Base-by-base conservation (phyloP, 306 rosid species). In the Rosa lucieae region DNA sequence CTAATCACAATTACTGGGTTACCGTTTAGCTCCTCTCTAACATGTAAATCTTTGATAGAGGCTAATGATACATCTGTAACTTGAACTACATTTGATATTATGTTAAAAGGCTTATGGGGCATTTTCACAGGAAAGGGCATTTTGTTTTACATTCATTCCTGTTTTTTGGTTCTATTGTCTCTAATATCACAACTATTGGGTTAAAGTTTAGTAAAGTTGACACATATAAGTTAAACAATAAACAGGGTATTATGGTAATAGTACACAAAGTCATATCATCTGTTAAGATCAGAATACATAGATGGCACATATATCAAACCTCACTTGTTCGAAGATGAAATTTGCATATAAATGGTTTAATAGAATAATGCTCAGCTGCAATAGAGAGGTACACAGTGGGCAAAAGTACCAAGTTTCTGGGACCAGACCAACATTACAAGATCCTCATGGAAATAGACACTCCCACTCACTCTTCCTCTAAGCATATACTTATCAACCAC, bases 11-110 rank as follows among this genome's bases (percentile, higher is more conserved):
- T 58, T 52, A 68, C 17, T 59, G 65, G 5, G 29, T 42, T 70
- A 76, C 43, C 75, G 73, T 73, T n/a, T 52, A 61, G 78, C 81
- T 76, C 72, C 72, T 73, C 80, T 72, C 78, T 79, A 61, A 78
- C 82, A 73, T 81, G 79, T 78, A 84, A 37, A 81, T 66, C 76
- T 46, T 65, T 65, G 35, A 46, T 73, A 66, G 76, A 67, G 69
- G 66, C 65, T 70, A 20, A 61, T 52, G 59, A 43, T 61, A 67
- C 15, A 62, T 26, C 49, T 76, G 74, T 62, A 62, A n/a, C 6
- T 6, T 18, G 18, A 43, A 69, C 37, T 69, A 69, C 8, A 69
- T 43, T 67, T 68, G 3, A 6, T 67, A 42, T 40, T 68, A 66
- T 42, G 42, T 32, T 37, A 66, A 66, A 66, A 37, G 23, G 70